Evolutionary conservation across 1,284 basidiomycete genomes (phyloP).

Genomic region (Afroboletus lepidellus): DNA sequence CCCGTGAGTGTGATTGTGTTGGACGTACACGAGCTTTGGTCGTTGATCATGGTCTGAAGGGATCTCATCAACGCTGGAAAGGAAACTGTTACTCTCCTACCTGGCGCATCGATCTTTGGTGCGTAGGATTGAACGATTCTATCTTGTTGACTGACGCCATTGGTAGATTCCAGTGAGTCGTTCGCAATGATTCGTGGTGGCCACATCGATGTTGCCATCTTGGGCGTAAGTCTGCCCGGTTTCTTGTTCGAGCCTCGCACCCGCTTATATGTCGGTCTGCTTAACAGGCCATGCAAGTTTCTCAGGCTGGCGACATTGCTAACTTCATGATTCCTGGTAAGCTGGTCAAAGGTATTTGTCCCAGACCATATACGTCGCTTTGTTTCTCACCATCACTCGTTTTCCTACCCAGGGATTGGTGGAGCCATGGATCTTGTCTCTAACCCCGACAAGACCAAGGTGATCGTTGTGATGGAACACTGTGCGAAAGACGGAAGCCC

Average conservation of each 20-base stretch:
- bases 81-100: slow-evolving; percentile 90
- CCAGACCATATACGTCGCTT: neutral
- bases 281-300: slow-evolving; percentile 88
- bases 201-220: slow-evolving; percentile 92
- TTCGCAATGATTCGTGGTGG: slow-evolving; percentile 97
- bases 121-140: slow-evolving; percentile 18
- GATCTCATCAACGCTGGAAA: slow-evolving; percentile 96
- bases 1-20: slow-evolving; percentile 53
- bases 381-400: slow-evolving; percentile 7
- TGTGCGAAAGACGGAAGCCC: slow-evolving; percentile 85
- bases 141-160: neutral
- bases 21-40: neutral
- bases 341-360: slow-evolving; percentile 72
- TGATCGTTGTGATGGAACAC: slow-evolving; percentile 89
- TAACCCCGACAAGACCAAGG: slow-evolving; percentile 88
- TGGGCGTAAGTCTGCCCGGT: slow-evolving; percentile 50
- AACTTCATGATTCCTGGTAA: slow-evolving; percentile 99
- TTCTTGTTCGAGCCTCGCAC: neutral
- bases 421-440: slow-evolving; percentile 96
- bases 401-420: slow-evolving; percentile 66
- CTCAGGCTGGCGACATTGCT: slow-evolving; percentile 89
- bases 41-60: slow-evolving; percentile 37
- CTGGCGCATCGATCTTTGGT: slow-evolving; percentile 92
- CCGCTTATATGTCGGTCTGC: neutral
- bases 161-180: slow-evolving; percentile 78